phyloP scores from a whole-genome alignment of 495 filamentous ascomycete species.

The Penicillium subrubescens region DNA sequence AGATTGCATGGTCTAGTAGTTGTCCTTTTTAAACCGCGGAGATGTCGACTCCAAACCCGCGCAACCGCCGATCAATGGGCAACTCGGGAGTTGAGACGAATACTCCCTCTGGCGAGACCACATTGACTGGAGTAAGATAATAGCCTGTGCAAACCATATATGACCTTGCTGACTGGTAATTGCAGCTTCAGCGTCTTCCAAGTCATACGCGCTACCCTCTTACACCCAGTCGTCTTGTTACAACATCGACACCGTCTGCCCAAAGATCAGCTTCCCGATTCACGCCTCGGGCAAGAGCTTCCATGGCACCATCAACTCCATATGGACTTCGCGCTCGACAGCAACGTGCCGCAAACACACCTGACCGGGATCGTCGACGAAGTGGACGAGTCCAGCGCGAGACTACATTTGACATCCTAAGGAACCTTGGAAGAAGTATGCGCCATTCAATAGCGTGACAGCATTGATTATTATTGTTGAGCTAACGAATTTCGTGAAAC shows the following conservation, averaged over 20 bases:
- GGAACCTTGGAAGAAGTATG: slow-evolving; percentile 63
- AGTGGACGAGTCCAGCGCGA: slow-evolving; percentile 71
- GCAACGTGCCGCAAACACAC: slow-evolving; percentile 75
- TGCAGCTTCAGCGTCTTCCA: slow-evolving; percentile 44
- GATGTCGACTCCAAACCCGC: slow-evolving; percentile 45
- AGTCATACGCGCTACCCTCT: slow-evolving; percentile 38
- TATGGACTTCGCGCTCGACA: slow-evolving; percentile 73
- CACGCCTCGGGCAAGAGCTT: slow-evolving; percentile 39
- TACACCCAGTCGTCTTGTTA: slow-evolving; percentile 44
- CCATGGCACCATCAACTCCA: slow-evolving; percentile 61
- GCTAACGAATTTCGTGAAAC: background rate
- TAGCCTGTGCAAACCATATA: background rate
- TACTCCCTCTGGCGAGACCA: slow-evolving; percentile 38
- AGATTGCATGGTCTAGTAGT: background rate
- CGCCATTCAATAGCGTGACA: background rate
- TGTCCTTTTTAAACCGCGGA: background rate
- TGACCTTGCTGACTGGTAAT: background rate
- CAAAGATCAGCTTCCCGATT: slow-evolving; percentile 41
- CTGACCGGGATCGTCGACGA: slow-evolving; percentile 64
- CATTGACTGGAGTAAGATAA: slow-evolving; percentile 34
- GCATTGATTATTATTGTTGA: background rate
- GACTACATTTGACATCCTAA: slow-evolving; percentile 71
- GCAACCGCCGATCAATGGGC: slow-evolving; percentile 36
- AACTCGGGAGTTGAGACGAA: slow-evolving; percentile 24
- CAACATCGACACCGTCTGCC: slow-evolving; percentile 34